Evolutionary conservation across 2,329 filamentous ascomycete genomes (phyloP), one percentile per base, ranked within the genome.

Genomic region (Pseudopyrenochaeta lycopersici): DNA sequence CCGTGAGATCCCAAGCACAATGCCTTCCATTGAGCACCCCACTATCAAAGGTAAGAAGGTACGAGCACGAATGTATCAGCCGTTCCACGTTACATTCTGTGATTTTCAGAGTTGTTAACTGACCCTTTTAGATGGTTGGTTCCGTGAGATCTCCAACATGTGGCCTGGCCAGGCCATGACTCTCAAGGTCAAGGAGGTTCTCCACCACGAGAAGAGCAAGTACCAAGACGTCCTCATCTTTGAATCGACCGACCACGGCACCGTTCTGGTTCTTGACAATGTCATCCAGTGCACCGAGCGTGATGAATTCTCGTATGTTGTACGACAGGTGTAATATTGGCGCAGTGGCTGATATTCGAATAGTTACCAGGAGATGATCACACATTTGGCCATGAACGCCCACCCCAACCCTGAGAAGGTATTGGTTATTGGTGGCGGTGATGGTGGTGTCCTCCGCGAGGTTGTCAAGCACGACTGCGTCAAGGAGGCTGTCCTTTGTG

Each of bases 131-230:
- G 95, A 98, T 97, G 95, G 94, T 83, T 99, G 95, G 95, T 99
- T 99, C 90, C 91, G 92, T 80, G 95, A 99, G 84, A 93, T 97
- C 82, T 96, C 91, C 70, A 84, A 95, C 76, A 98, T 99, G 94
- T 99, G 95, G 95, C 94, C 95, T 60, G 92, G 95, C 78, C 95
- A 98, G 84, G 95, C 95, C 77, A 98, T 98, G 94, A 97, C 91
- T 68, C 89, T 77, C 59, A 73, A 76, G 64, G 95, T 99, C 80
- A 94, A 99, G 79, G 91, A 97, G 84, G 89, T 99, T 74, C 85
- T 99, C 61, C 93, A 97, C 86, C 94, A 98, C 84, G 95, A 99
- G 84, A 98, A 97, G 88, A 95, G 90, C 85, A 84, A 96, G 84
- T 99, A 97, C 84, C 95, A 99, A 82, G 95, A 99, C 76, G 94